Evolutionary conservation across 2,329 filamentous ascomycete species (phyloP).

Genomic region (Venturia oleaginea): DNA sequence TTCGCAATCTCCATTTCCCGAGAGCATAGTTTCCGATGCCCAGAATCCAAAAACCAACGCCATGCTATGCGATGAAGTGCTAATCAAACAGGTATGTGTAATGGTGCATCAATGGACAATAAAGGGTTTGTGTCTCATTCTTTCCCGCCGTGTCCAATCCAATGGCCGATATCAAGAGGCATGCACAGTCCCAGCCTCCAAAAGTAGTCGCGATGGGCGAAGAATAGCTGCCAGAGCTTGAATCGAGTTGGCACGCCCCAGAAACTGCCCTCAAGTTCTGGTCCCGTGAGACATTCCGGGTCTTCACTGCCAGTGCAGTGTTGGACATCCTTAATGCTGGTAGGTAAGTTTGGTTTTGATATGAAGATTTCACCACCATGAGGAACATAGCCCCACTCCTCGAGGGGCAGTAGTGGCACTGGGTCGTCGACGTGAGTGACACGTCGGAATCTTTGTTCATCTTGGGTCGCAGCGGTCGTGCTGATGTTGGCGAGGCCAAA

Average conservation of each 20-base stretch:
- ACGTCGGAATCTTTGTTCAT: slow-evolving; percentile 50
- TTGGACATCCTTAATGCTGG: slow-evolving; percentile 57
- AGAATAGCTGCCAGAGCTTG: slow-evolving; percentile 86
- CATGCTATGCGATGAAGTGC: not conserved
- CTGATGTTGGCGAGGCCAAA: slow-evolving; percentile 32
- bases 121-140: not conserved
- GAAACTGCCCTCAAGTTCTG: slow-evolving; percentile 17
- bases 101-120: not conserved
- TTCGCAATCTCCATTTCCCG: not conserved
- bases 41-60: not conserved
- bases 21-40: not conserved
- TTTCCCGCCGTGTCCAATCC: not conserved
- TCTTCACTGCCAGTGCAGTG: slow-evolving; percentile 67
- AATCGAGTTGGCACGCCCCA: slow-evolving; percentile 45
- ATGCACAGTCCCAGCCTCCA: slow-evolving; percentile 86
- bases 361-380: slow-evolving; percentile 89
- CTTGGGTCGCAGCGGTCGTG: slow-evolving; percentile 15
- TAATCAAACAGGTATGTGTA: not conserved
- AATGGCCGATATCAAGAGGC: slow-evolving; percentile 34
- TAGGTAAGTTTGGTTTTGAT: slow-evolving; percentile 59
- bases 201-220: slow-evolving; percentile 94
- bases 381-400: slow-evolving; percentile 78
- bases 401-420: slow-evolving; percentile 74
- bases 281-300: slow-evolving; percentile 57
- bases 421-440: slow-evolving; percentile 84